Percentiles rank a stretch among this genome's conserved stretches.
These are phyloP conservation scores for Hanseniaspora nectarophila DNA, from an alignment of 805 yeast species.

Conservation along the genomic window DNA sequence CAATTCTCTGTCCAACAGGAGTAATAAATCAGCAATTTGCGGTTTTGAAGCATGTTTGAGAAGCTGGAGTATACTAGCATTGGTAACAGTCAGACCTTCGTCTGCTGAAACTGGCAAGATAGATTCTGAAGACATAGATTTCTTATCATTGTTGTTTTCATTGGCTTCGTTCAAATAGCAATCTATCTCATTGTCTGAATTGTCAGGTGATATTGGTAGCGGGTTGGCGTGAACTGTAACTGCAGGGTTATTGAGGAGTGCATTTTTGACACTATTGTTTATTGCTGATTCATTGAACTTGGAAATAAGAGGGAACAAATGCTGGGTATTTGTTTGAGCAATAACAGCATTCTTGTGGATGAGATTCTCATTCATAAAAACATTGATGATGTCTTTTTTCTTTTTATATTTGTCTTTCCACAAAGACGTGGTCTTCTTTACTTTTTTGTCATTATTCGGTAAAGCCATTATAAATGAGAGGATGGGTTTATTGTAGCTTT, in stretches of 20 bases:
- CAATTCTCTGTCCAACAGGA: slow-evolving; percentile 42
- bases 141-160: slow-evolving; percentile 24
- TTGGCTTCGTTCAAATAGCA: slow-evolving; percentile 18
- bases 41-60: slow-evolving; percentile 30
- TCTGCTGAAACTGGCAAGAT: not conserved
- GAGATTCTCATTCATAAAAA: slow-evolving; percentile 6
- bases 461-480: not conserved
- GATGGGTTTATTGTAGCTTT: not conserved
- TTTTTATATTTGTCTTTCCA: slow-evolving; percentile 1
- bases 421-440: not conserved
- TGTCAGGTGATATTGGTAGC: slow-evolving; percentile 20
- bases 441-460: not conserved
- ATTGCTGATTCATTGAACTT: not conserved
- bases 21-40: slow-evolving; percentile 49
- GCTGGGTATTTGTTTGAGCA: slow-evolving; percentile 4
- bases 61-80: slow-evolving; percentile 6
- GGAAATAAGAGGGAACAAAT: not conserved
- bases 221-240: slow-evolving; percentile 16
- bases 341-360: not conserved
- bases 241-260: not conserved
- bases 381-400: not conserved
- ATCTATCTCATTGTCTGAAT: not conserved
- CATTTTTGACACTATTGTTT: not conserved
- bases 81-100: not conserved
- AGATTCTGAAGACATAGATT: not conserved